phyloP scores from a whole-genome alignment of 75 land plant genomes.

The Cupressus sempervirens region DNA sequence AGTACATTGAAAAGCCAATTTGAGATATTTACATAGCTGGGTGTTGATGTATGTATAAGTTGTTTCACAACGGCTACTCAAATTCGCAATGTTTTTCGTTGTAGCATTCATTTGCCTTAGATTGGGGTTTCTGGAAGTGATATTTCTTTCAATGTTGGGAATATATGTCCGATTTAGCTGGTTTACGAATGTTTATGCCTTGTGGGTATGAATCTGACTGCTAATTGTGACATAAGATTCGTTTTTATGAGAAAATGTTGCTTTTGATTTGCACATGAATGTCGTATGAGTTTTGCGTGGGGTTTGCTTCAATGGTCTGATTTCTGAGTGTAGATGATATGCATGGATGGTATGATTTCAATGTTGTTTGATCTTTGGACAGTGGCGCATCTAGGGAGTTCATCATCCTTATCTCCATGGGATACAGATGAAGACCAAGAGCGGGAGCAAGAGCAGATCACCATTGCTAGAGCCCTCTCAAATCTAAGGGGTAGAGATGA shows the following conservation, averaged over 20 bases:
- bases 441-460: conserved; percentile 61
- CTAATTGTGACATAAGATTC: background rate
- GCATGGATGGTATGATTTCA: background rate
- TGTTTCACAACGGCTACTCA: background rate
- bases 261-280: background rate
- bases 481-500: conserved; percentile 15
- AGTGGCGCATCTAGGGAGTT: conserved; percentile 26
- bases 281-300: too few species aligned
- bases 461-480: conserved; percentile 47
- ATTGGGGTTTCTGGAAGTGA: background rate
- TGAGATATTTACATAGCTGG: background rate
- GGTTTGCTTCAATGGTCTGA: background rate
- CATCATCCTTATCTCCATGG: conserved; percentile 13
- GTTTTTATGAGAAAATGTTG: background rate
- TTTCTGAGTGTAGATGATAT: background rate
- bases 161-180: too few species aligned
- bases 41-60: background rate
- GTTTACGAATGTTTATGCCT: too few species aligned
- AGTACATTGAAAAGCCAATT: conserved; percentile 2
- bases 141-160: background rate
- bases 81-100: background rate
- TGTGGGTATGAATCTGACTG: background rate
- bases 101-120: background rate
- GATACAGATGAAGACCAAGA: conserved; percentile 36
- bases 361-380: background rate